Base-by-base conservation (phyloP, 768 basidiomycete genomes). In the Podaxis pistillaris region DNA sequence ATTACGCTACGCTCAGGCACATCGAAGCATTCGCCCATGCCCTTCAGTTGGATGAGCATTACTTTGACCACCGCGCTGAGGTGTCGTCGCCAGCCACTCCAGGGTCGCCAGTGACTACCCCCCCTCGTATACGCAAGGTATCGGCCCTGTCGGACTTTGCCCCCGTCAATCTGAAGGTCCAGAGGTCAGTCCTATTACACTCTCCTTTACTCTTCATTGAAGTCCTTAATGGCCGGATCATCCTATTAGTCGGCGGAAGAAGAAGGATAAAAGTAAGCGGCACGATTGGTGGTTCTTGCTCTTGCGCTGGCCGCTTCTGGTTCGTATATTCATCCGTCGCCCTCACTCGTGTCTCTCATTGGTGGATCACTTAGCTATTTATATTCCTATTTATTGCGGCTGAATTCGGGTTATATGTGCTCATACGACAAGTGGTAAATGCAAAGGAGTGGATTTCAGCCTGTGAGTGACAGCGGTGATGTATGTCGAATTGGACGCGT, bases 371-470 rank as follows among this genome's bases (percentile, higher is more conserved):
- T n/a, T 65, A 97, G 95, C 72, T 81, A 63, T 84, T 96, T 65
- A 91, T 98, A 37, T 92, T 93, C 67, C 58, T 87, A 4, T 85
- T 97, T 74, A 97, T 98, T 60, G 81, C 86, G 41, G 80, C 80
- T 13, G 90, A 98, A 73, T 98, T 98, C 72, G 81, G 91, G 13
- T 73, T 90, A 28, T 99, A 99, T 68, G 84, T 98, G 41, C 66
- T 93, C 38, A 92, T 94, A 52, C 81, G 96, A 15, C 96, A 99
- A 72, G 69, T 96, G 17, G 97, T 99, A 47, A 98, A 98, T 70
- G 83, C 92, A 3, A 93, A 97, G 71, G 96, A 99, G 75, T 98
- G 88, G 86, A 72, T 96, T 49, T 86, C 89, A 26, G 94, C 94
- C 52, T 98, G 95, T 95, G 71, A 56, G 78, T 65, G 26, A 22